phyloP scores from a whole-genome alignment of 2,329 filamentous ascomycete species.

The Botrytis elliptica region DNA sequence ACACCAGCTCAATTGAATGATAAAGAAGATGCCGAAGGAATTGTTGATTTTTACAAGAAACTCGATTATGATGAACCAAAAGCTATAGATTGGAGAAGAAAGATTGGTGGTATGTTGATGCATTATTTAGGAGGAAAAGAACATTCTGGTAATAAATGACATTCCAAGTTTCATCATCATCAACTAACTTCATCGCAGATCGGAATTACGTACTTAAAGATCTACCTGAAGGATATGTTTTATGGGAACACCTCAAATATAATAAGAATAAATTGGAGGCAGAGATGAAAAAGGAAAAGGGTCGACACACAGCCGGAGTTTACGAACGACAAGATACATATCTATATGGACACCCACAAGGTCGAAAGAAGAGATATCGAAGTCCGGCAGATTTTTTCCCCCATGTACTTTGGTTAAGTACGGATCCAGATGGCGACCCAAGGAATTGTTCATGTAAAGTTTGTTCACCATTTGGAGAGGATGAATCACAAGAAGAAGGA shows the following conservation, averaged over 20 bases:
- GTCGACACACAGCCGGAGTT: constrained; percentile 45
- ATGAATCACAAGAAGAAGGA: constrained; percentile 40
- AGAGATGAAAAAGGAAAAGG: constrained; percentile 43
- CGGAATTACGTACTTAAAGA: constrained; percentile 51
- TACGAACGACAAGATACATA: constrained; percentile 59
- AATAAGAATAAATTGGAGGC: constrained; percentile 44
- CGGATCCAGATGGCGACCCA: constrained; percentile 50
- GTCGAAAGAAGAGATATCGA: constrained; percentile 55
- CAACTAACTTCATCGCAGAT: constrained; percentile 30
- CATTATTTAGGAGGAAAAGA: constrained; percentile 45
- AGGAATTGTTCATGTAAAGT: constrained; percentile 57
- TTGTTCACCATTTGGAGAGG: constrained; percentile 51
- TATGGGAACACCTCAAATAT: constrained; percentile 59
- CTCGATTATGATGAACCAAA: constrained; percentile 51
- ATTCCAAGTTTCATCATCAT: background rate
- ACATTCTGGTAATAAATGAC: constrained; percentile 24
- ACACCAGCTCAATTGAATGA: constrained; percentile 51
- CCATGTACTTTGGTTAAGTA: constrained; percentile 56
- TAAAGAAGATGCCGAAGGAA: constrained; percentile 51
- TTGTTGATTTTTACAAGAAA: constrained; percentile 54
- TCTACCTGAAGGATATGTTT: constrained; percentile 55
- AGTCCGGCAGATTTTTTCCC: constrained; percentile 60
- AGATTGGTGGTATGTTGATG: constrained; percentile 58
- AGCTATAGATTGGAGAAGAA: constrained; percentile 56
- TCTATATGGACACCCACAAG: constrained; percentile 58